Conservation (phyloP, 352 stramenopile genomes). For the Pythium rhizo-oryzae region DNA sequence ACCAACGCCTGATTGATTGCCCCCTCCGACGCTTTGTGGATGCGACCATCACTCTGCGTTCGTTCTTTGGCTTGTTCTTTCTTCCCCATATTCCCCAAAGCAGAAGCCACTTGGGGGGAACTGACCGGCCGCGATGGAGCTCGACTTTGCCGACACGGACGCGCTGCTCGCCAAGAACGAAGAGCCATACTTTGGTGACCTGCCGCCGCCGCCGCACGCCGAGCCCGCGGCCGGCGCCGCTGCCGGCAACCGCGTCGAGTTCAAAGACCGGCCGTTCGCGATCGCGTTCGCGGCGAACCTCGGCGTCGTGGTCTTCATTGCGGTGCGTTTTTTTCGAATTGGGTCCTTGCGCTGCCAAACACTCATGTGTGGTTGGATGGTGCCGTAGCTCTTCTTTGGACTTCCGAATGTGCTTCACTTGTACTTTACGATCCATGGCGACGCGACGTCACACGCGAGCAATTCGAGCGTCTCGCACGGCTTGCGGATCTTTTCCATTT, state of each 20-base stretch:
- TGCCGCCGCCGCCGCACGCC: slow-evolving; percentile 5
- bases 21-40: background rate
- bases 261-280: slow-evolving; percentile 71
- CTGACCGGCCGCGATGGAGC: slow-evolving; percentile 47
- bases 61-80: background rate
- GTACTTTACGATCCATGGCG: slow-evolving; percentile 79
- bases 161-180: slow-evolving; percentile 59
- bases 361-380: background rate
- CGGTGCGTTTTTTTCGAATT: slow-evolving; percentile 39
- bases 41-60: slow-evolving; percentile 20
- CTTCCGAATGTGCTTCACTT: slow-evolving; percentile 75
- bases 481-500: slow-evolving; percentile 70
- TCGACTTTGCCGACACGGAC: slow-evolving; percentile 62
- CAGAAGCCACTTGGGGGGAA: background rate
- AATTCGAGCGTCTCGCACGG: slow-evolving; percentile 58
- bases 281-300: slow-evolving; percentile 68
- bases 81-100: background rate
- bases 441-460: slow-evolving; percentile 31
- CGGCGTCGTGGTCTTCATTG: slow-evolving; percentile 51
- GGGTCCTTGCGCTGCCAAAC: too few relatives aligned
- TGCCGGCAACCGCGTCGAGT: slow-evolving; percentile 45
- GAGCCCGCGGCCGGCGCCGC: background rate
- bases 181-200: slow-evolving; percentile 24
- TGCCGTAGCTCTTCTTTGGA: slow-evolving; percentile 60
- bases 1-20: too few relatives aligned